A percentile compares a stretch with the other conserved stretches of the same genome.
These are phyloP conservation scores for Sequoia sempervirens DNA, from an alignment of 75 land plant species.

Conservation along the genomic window DNA sequence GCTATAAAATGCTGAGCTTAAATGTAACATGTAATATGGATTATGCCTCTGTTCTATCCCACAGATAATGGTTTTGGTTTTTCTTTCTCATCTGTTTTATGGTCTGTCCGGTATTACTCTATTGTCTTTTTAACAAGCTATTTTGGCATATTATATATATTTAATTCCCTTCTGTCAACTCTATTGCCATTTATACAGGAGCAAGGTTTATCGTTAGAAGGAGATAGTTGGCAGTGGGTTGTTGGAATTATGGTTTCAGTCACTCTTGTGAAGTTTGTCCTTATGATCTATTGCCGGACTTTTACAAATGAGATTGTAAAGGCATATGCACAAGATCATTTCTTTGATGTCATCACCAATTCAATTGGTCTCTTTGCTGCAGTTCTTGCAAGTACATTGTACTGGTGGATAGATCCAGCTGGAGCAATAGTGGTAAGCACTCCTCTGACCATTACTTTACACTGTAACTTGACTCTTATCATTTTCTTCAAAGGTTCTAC, in stretches of 20 bases:
- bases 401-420: conserved; percentile 91
- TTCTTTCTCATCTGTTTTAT: neutral
- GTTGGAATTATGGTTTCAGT: conserved; percentile 83
- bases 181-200: conserved; percentile 22
- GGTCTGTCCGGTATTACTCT: neutral
- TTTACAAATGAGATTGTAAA: conserved; percentile 83
- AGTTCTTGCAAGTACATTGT: conserved; percentile 41
- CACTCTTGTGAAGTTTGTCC: conserved; percentile 72
- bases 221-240: conserved; percentile 64
- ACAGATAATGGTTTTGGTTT: neutral
- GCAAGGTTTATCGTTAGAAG: conserved; percentile 25
- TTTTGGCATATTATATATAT: neutral
- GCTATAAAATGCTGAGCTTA: neutral
- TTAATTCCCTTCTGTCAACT: neutral
- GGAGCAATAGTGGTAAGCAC: conserved; percentile 68
- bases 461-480: neutral
- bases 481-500: neutral
- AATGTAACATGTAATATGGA: neutral
- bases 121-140: neutral
- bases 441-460: conserved; percentile 1
- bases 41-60: neutral
- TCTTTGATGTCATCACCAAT: conserved; percentile 95
- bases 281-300: conserved; percentile 71
- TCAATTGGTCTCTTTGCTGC: conserved; percentile 76
- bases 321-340: conserved; percentile 94